Base-by-base conservation (phyloP, 139 green algal genomes). In the Picochlorum sp. region DNA sequence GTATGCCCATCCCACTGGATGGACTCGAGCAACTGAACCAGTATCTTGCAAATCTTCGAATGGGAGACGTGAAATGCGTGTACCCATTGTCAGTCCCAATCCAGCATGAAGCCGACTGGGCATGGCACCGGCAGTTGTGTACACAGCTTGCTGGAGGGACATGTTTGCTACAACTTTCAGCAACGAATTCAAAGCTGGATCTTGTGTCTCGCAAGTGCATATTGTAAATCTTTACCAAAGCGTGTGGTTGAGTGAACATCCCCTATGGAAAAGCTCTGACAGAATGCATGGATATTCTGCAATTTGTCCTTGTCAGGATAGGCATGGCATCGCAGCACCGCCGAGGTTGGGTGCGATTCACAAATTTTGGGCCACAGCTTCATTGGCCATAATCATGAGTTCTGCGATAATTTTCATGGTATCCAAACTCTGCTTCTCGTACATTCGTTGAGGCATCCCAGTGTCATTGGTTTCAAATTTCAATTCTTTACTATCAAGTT, bases 321-420 rank as follows among this genome's bases (percentile, higher is more conserved):
- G 16, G 68, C 64, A 74, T 92, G 86, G 16, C 74, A 75, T 30
- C 85, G 81, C 37, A 95, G 77, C 57, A 95, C 63, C 1, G 87
- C 79, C 18, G 70, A 60, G 9, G 83, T 68, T 1, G 88, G 88
- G 59, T 90, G 95, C 1, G 66, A 78, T 2, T 59, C 41, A 0
- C 82, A 69, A 37, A 98, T 88, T 26, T 83, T 70, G 41, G 0
- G 91, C 92, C 30, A 94, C 91, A 13, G 60, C 78, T 70, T 83
- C 86, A 74, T 98, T 98, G 52, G 92, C 91, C 51, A 95, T 81
- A 75, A 98, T 80, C 92, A 98, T 98, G 59, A 94, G 95, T 80
- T 98, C 92, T 79, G 97, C 93, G 30, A 98, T 85, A 47, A 98
- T 71, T 44, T 86, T 67, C 72, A 98, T 97, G 57, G 86, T 77